Evolutionary conservation across 441 rosid species (phyloP), one percentile per base, ranked within the genome.

Genomic region (Bruguiera hainesii): DNA sequence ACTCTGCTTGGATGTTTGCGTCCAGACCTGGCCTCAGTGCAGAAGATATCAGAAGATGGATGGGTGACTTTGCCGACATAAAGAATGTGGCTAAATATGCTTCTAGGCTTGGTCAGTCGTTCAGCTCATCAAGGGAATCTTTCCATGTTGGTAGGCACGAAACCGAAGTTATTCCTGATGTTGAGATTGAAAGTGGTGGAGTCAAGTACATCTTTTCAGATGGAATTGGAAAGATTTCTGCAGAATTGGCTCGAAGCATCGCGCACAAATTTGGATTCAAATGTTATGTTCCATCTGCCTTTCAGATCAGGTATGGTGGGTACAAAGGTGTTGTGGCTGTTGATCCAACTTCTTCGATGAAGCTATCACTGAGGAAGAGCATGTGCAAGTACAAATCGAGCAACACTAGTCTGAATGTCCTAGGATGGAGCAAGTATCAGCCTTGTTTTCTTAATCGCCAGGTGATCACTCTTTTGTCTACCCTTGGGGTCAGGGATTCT

Each of bases 1-100:
- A 75, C 69, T 87, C 92, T 3, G 79, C 83, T 20, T 87, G 96
- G 96, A 84, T 87, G 89, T 87, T 89, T 69, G 89, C 96, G 52
- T 80, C 93, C 2, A 80, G 53, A 50, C 52, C 57, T 28, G 83
- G 80, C 63, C 71, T 73, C 20, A 82, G 82, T 0, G 85, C 91
- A 28, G 80, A 71, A 31, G 60, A 49, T 65, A 89, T 84, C 57
- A 79, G 84, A 78, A 65, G 15, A 16, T 28, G 77, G 78, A 74
- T 78, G 81, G 89, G 89, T 23, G 63, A 83, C 42, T 81, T 85
- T 70, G 26, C 71, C 15, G 51, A 67, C 18, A 87, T 89, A 67
- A 78, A 76, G 59, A 88, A 88, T 53, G 89, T 90, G 52, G 91
- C 96, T 0, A 90, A 82, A 60, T 88, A 81, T 68, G 85, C 87